These are phyloP conservation scores for Colletotrichum brevisporum DNA, from an alignment of 2,329 filamentous ascomycete species.

Conservation along the genomic window DNA sequence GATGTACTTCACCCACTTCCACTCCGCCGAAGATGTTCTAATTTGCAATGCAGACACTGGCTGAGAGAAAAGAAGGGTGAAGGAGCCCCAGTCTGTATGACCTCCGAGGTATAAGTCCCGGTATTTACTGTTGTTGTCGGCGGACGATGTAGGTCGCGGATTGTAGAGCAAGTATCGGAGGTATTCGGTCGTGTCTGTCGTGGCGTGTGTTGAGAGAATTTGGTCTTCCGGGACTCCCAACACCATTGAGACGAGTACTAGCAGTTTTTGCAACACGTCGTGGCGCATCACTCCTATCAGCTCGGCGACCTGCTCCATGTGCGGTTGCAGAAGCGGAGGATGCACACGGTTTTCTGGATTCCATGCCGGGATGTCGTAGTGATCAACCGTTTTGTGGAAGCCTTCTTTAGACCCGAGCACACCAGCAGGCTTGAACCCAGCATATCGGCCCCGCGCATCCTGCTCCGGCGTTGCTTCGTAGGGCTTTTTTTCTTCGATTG, in stretches of 20 bases:
- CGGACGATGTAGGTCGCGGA: background rate
- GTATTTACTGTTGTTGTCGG: background rate
- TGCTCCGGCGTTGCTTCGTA: conserved; percentile 8
- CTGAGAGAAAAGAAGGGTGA: conserved; percentile 68
- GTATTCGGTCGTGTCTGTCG: conserved; percentile 2
- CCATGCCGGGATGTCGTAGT: conserved; percentile 33
- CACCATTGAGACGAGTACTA: background rate
- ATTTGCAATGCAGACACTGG: conserved; percentile 67
- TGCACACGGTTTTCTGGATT: conserved; percentile 45
- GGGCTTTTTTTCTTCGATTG: background rate
- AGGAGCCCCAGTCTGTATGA: conserved; percentile 66
- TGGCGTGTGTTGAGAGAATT: background rate
- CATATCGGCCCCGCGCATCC: conserved; percentile 45
- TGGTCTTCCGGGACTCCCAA: background rate
- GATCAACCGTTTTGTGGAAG: conserved; percentile 24
- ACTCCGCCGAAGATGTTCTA: conserved; percentile 51
- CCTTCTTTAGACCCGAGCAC: conserved; percentile 41
- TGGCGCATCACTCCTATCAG: background rate
- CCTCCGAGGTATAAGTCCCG: conserved; percentile 42
- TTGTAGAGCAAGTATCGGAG: conserved; percentile 11
- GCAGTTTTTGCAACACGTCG: background rate
- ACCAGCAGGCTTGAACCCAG: conserved; percentile 48
- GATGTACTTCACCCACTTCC: conserved; percentile 60
- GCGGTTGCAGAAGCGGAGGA: background rate
- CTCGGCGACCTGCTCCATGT: background rate